Base-by-base conservation (phyloP, 495 filamentous ascomycete species). In the Bombardia bombarda region DNA sequence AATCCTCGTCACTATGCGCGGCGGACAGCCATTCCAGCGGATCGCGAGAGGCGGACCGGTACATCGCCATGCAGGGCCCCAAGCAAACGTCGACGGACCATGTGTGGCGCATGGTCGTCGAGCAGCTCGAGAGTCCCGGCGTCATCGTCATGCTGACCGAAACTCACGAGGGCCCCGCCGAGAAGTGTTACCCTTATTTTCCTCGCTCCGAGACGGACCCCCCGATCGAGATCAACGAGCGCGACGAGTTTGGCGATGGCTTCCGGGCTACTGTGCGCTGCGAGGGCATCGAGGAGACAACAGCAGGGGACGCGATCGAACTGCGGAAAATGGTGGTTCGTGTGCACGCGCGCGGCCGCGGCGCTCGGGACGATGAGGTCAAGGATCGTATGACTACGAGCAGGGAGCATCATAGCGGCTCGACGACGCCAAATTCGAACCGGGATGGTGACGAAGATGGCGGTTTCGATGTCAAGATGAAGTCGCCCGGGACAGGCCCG, bases 121-220 rank as follows among this genome's bases (percentile, higher is more conserved):
- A 94, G 43, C 87, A 96, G 64, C 81, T 80, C 19, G 62, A 73
- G 18, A 80, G 80, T 26, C 82, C 86, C 0, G 86, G 79, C 2
- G 87, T 99, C 18, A 83, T 99, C 39, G 82, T 97, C 22, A 97
- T 97, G 93, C 77, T 97, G 48, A 97, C 90, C 17, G 85, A 90
- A 56, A 94, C 86, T 1, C 79, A 86, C 47, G 90, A 95, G 59
- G 66, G 72, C 2, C 79, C 76, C n/a, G 71, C 73, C 49, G 86
- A 95, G 52, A 97, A 99, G 61, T 97, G 93, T 58, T 86, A 70
- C 32, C 89, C 82, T 33, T 99, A 99, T 52, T 99, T 88, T 49
- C 92, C 92, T 0, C 60, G 74, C 21, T 66, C 71, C 23, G 43
- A 63, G 14, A 71, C 80, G 17, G 67, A 78, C 18, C 66, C 79